phyloP scores from a whole-genome alignment of 768 basidiomycete species.

The Megacollybia marginata region DNA sequence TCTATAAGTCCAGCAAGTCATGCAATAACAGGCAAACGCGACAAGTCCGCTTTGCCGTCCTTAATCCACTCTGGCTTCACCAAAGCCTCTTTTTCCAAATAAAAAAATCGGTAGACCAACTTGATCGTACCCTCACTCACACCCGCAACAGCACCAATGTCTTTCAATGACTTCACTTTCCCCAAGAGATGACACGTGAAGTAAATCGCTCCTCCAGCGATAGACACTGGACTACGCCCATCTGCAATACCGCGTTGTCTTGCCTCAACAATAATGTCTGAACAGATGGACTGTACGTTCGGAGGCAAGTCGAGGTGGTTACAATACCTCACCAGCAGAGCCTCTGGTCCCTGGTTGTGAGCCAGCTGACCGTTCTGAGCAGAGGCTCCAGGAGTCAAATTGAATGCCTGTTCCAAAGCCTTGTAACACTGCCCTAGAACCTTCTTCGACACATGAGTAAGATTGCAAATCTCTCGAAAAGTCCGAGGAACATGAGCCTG shows the following conservation, averaged over 20 bases:
- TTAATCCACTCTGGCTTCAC: constrained; percentile 85
- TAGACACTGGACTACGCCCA: constrained; percentile 93
- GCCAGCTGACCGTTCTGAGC: constrained; percentile 36
- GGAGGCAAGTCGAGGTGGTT: constrained; percentile 84
- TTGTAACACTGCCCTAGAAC: constrained; percentile 90
- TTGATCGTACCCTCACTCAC: constrained; percentile 96
- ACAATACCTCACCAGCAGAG: constrained; percentile 87
- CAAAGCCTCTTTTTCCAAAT: constrained; percentile 63
- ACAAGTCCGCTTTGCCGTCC: constrained; percentile 60
- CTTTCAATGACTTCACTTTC: constrained; percentile 65
- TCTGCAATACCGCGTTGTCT: constrained; percentile 84
- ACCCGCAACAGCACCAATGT: constrained; percentile 86
- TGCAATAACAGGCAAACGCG: constrained; percentile 25
- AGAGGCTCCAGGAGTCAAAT: constrained; percentile 75
- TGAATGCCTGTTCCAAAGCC: constrained; percentile 82
- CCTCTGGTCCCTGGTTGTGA: constrained; percentile 69
- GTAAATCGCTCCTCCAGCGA: constrained; percentile 94
- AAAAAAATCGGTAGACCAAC: constrained; percentile 78
- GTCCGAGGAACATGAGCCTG: constrained; percentile 94
- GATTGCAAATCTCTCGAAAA: constrained; percentile 91
- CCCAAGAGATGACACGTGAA: constrained; percentile 84
- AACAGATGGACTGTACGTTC: constrained; percentile 75
- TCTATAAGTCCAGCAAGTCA: no score
- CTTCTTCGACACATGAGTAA: constrained; percentile 94
- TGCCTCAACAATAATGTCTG: constrained; percentile 75